Conservation (phyloP, 495 filamentous ascomycete genomes). For the Trichoderma gamsii region DNA sequence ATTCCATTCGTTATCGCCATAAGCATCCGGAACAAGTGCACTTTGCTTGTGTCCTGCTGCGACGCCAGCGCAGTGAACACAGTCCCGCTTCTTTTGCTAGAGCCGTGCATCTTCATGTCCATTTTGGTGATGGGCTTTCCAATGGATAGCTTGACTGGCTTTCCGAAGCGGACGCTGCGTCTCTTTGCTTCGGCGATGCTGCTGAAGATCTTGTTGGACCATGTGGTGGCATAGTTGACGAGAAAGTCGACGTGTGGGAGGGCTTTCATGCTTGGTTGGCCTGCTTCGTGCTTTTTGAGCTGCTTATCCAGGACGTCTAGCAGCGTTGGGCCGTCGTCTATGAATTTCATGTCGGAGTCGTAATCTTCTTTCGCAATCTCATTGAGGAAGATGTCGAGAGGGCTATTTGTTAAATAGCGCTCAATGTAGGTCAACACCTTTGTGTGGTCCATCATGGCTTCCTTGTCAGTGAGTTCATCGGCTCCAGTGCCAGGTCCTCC, state of each 20-base stretch:
- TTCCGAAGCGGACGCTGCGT: conserved; percentile 48
- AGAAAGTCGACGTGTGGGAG: conserved; percentile 42
- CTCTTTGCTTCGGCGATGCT: conserved; percentile 51
- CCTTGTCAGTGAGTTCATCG: conserved; percentile 47
- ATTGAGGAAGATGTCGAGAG: conserved; percentile 38
- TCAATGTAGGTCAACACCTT: conserved; percentile 51
- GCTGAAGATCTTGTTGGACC: conserved; percentile 38
- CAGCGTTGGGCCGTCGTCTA: conserved; percentile 32
- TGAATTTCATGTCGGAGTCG: conserved; percentile 27
- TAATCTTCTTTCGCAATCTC: conserved; percentile 27
- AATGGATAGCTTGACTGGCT: conserved; percentile 32
- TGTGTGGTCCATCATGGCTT: conserved; percentile 47
- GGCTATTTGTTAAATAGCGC: conserved; percentile 42
- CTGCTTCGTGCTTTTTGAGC: conserved; percentile 37
- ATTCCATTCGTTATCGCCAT: conserved; percentile 39
- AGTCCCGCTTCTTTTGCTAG: not conserved
- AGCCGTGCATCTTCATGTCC: conserved; percentile 28
- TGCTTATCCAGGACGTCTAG: conserved; percentile 43
- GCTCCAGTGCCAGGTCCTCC: conserved; percentile 37
- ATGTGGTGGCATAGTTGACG: conserved; percentile 35
- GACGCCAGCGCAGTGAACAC: not conserved
- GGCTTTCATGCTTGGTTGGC: conserved; percentile 31
- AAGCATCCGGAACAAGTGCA: conserved; percentile 39
- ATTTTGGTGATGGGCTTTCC: conserved; percentile 33
- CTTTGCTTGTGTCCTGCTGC: conserved; percentile 24